Evolutionary conservation across 106 monocot species (phyloP).

Genomic region (Dendrobium nobile): DNA sequence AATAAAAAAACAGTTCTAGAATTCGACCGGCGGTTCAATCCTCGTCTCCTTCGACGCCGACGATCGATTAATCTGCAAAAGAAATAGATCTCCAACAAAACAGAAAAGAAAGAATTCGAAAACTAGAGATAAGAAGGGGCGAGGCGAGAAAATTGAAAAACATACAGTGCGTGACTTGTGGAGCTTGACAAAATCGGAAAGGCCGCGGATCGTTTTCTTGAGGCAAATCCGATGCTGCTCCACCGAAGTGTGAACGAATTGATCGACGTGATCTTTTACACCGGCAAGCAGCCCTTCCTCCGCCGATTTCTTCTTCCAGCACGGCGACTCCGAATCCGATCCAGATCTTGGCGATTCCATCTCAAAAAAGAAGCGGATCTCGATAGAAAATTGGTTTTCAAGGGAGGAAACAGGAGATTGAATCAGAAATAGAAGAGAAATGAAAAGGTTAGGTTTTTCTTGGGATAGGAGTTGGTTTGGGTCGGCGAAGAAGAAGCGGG

Average conservation of each 20-base stretch:
- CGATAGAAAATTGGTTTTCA: background rate
- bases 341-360: constrained; percentile 5
- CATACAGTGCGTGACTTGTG: constrained; percentile 11
- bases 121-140: background rate
- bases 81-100: background rate
- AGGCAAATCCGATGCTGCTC: constrained; percentile 43
- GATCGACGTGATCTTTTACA: constrained; percentile 30
- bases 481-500: background rate
- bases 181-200: constrained; percentile 8
- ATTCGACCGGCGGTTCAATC: background rate
- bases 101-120: background rate
- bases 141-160: background rate
- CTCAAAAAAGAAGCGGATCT: background rate
- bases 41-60: background rate
- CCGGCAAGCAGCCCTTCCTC: constrained; percentile 16
- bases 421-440: background rate
- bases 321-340: constrained; percentile 7
- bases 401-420: background rate
- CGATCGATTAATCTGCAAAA: background rate
- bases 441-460: background rate
- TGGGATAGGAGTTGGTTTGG: too few species aligned
- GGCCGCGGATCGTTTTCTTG: constrained; percentile 33
- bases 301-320: constrained; percentile 32
- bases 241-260: constrained; percentile 35
- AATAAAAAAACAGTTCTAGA: background rate